Evolutionary conservation across 1,139 yeast genomes (phyloP).

Genomic region (Sugiyamaella grinbergsii): DNA sequence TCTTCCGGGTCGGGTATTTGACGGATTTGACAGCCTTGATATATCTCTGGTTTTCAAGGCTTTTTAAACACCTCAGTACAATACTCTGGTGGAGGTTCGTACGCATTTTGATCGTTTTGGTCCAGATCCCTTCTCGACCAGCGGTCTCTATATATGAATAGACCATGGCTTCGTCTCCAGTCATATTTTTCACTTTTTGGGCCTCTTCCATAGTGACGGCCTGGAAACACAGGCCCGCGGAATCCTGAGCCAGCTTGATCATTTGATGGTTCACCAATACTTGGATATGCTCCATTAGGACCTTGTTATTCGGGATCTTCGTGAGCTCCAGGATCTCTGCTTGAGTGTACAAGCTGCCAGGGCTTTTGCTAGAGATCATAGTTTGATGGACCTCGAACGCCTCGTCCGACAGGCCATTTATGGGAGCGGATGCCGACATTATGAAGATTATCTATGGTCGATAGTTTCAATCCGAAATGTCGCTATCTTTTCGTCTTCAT

Average conservation of each 20-base stretch:
- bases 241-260: constrained; percentile 66
- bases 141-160: constrained; percentile 90
- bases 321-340: constrained; percentile 53
- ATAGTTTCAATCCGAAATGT: not conserved
- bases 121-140: constrained; percentile 94
- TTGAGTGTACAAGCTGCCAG: constrained; percentile 58
- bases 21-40: constrained; percentile 92
- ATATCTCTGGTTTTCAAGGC: constrained; percentile 77
- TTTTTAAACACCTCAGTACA: constrained; percentile 80
- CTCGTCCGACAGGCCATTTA: constrained; percentile 41
- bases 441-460: not conserved
- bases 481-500: constrained; percentile 12
- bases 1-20: constrained; percentile 93
- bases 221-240: constrained; percentile 64
- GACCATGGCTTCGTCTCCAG: constrained; percentile 86
- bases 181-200: constrained; percentile 61
- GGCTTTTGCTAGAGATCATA: constrained; percentile 51
- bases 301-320: constrained; percentile 24
- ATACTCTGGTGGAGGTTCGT: constrained; percentile 93
- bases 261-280: constrained; percentile 49
- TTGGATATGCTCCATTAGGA: constrained; percentile 33
- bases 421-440: constrained; percentile 14
- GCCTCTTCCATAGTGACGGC: constrained; percentile 51
- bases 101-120: constrained; percentile 85
- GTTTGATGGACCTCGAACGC: constrained; percentile 59